phyloP scores from a whole-genome alignment of 139 green algal genomes.

The Ulvella scutata region DNA sequence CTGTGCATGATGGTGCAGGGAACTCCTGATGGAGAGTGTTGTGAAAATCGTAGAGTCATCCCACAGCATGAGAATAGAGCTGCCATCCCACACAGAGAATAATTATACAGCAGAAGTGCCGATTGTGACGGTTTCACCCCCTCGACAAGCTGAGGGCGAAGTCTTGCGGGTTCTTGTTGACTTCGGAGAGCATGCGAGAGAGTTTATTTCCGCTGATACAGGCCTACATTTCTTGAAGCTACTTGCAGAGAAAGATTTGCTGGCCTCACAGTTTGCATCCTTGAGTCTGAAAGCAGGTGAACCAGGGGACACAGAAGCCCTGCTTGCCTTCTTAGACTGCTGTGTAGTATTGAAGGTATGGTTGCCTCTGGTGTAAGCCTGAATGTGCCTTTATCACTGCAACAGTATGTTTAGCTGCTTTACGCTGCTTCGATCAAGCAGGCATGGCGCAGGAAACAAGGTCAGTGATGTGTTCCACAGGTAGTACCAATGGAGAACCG shows the following conservation, averaged over 20 bases:
- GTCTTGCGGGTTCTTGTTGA: slow-evolving; percentile 27
- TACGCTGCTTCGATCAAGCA: not conserved
- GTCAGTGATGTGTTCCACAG: slow-evolving; percentile 10
- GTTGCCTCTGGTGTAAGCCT: not conserved
- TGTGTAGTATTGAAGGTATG: not conserved
- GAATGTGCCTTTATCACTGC: not conserved
- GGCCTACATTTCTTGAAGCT: slow-evolving; percentile 52
- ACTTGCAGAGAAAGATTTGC: slow-evolving; percentile 24
- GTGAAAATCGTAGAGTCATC: slow-evolving; percentile 24
- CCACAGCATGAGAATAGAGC: slow-evolving; percentile 32
- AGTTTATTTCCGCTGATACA: slow-evolving; percentile 74
- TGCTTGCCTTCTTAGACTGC: not conserved
- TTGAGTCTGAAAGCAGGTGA: not conserved
- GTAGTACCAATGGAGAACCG: slow-evolving; percentile 91
- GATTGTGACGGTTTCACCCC: not conserved
- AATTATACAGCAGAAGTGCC: slow-evolving; percentile 16
- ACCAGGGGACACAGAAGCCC: not conserved
- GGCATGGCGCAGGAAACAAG: too few species aligned
- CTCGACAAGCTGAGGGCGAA: not conserved
- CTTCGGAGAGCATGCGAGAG: slow-evolving; percentile 86
- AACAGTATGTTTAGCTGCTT: not conserved
- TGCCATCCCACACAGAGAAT: slow-evolving; percentile 8
- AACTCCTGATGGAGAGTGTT: slow-evolving; percentile 32
- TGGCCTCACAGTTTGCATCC: not conserved
- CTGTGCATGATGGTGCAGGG: slow-evolving; percentile 16